phyloP scores from a whole-genome alignment of 2,329 filamentous ascomycete species.

The Mycosphaerella arachidis region DNA sequence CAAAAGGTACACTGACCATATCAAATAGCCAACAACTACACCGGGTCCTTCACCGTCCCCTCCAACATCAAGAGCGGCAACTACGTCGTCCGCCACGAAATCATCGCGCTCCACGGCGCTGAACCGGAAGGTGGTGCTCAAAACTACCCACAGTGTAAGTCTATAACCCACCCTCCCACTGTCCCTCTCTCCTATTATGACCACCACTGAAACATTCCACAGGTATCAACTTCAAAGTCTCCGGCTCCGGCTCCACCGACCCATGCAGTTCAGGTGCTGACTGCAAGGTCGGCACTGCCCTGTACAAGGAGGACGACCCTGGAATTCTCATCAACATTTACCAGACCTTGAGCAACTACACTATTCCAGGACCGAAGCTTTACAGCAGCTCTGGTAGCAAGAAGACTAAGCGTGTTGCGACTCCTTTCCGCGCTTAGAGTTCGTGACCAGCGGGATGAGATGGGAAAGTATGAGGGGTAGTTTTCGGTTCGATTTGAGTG shows the following conservation, averaged over 20 bases:
- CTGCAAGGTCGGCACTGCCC: conserved; percentile 49
- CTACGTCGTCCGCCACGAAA: conserved; percentile 58
- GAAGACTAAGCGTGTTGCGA: conserved; percentile 1
- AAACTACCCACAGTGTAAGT: conserved; percentile 36
- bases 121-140: conserved; percentile 42
- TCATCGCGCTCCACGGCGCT: conserved; percentile 57
- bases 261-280: conserved; percentile 25
- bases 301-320: conserved; percentile 55
- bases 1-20: not conserved
- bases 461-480: not conserved
- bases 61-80: conserved; percentile 51
- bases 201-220: not conserved
- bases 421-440: conserved; percentile 4
- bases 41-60: conserved; percentile 51
- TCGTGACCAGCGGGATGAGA: not conserved
- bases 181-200: not conserved
- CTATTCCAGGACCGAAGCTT: conserved; percentile 48
- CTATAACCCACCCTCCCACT: not conserved
- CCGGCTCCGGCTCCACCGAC: conserved; percentile 47
- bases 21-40: conserved; percentile 38
- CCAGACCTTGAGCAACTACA: conserved; percentile 43
- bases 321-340: conserved; percentile 61
- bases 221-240: conserved; percentile 58
- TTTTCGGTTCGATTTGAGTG: not conserved
- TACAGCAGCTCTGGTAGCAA: conserved; percentile 6